Percentiles rank a stretch among this genome's conserved stretches.
Evolutionary conservation across 805 yeast genomes (phyloP).

Genomic region (Saccharomycopsis microspora): DNA sequence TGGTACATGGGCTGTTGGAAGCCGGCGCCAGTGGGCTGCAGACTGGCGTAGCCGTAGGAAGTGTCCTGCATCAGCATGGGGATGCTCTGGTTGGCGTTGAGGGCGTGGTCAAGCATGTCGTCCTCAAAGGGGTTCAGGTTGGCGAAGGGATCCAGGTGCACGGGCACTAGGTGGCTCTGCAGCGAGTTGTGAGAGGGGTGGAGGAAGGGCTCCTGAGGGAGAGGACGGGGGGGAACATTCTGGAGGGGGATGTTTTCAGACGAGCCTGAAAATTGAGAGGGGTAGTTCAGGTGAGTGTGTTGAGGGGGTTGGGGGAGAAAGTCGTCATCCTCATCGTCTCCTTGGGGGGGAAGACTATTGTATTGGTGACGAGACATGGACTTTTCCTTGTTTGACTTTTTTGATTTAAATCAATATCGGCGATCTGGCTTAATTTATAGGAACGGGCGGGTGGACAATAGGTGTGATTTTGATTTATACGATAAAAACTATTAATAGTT

Average conservation of each 20-base stretch:
- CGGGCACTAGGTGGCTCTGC: background rate
- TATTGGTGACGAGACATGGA: background rate
- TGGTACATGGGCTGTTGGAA: background rate
- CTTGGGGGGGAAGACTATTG: background rate
- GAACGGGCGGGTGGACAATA: too few relatives aligned
- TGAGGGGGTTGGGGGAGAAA: conserved; percentile 5
- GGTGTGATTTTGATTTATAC: too few relatives aligned
- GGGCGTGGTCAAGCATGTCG: conserved; percentile 5
- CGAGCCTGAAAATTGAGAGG: background rate
- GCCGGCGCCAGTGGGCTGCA: background rate
- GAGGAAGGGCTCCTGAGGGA: background rate
- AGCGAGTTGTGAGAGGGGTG: background rate
- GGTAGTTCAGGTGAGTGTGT: background rate
- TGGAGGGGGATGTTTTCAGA: background rate
- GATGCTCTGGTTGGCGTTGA: conserved; percentile 3
- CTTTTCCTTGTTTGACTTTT: too few relatives aligned
- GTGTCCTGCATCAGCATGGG: conserved; percentile 1
- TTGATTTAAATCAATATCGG: too few relatives aligned
- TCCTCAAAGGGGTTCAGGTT: background rate
- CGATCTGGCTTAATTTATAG: too few relatives aligned
- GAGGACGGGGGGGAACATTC: background rate
- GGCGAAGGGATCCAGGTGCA: background rate
- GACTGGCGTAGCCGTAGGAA: background rate
- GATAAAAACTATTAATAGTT: too few relatives aligned
- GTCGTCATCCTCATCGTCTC: background rate